Conservation (phyloP, 805 yeast species). For the Peterozyma toletana region DNA sequence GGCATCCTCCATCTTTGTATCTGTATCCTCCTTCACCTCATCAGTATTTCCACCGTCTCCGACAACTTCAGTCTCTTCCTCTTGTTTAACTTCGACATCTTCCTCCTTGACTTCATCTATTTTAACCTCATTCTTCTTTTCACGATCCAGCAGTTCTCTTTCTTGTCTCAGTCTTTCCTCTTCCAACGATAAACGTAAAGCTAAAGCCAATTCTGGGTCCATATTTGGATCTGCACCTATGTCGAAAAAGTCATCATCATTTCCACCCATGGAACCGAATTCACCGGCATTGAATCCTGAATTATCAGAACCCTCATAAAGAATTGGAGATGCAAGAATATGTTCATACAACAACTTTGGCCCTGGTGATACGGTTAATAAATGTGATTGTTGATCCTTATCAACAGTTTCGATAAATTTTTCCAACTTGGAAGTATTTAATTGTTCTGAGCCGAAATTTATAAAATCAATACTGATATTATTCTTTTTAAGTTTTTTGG, state of each 20-base stretch:
- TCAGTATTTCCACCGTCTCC: constrained; percentile 12
- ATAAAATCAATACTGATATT: constrained; percentile 83
- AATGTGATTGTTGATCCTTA: constrained; percentile 70
- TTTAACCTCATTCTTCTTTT: constrained; percentile 18
- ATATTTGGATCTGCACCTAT: constrained; percentile 78
- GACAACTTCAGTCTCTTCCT: constrained; percentile 13
- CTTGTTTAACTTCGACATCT: constrained; percentile 11
- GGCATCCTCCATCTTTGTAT: constrained; percentile 13
- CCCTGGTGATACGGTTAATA: constrained; percentile 85
- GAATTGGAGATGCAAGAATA: constrained; percentile 68
- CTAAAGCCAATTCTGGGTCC: constrained; percentile 97
- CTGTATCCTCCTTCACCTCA: constrained; percentile 10
- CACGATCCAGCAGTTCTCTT: constrained; percentile 41
- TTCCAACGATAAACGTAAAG: constrained; percentile 87
- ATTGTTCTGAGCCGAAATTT: constrained; percentile 83
- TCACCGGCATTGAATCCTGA: constrained; percentile 34
- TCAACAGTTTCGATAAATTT: constrained; percentile 70
- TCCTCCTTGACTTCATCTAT: constrained; percentile 11
- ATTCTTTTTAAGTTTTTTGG: constrained; percentile 90
- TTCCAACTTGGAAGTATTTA: constrained; percentile 72
- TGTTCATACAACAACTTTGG: constrained; percentile 78
- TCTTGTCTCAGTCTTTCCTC: constrained; percentile 93
- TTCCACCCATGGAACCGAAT: constrained; percentile 36
- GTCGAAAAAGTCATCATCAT: constrained; percentile 46
- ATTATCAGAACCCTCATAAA: constrained; percentile 56